Evolutionary conservation across 192 early-diverging fungal species (phyloP).

Genomic region (Geranomyces michiganensis): DNA sequence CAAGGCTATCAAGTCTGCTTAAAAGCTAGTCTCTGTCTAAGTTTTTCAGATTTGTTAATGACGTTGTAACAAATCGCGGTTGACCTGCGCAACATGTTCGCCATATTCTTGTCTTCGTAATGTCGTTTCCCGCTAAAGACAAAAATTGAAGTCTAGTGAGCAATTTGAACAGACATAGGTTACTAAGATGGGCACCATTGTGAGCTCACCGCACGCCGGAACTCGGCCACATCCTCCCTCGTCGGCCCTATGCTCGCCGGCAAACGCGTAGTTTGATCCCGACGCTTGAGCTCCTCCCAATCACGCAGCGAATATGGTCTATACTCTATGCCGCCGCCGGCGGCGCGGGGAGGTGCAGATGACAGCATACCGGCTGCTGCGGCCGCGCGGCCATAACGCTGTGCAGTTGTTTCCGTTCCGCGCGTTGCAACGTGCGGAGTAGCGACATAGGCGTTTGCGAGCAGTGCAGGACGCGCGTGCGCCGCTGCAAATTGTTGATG

Average conservation of each 20-base stretch:
- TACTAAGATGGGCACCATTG: background rate
- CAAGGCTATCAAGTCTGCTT: background rate
- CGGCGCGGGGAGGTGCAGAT: background rate
- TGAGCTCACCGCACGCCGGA: slow-evolving; percentile 10
- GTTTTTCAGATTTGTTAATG: too few species aligned
- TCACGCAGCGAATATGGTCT: slow-evolving; percentile 15
- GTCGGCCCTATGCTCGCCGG: background rate
- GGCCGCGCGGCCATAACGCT: slow-evolving; percentile 2
- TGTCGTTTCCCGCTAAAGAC: background rate
- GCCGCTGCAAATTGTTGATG: background rate
- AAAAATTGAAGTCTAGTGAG: background rate
- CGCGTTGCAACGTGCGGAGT: background rate
- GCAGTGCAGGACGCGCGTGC: background rate
- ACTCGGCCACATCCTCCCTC: slow-evolving; percentile 14
- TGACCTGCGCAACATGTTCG: background rate
- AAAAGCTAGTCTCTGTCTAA: background rate
- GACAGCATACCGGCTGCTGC: background rate
- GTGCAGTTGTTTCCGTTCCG: background rate
- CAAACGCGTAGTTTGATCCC: background rate
- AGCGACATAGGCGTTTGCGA: slow-evolving; percentile 8
- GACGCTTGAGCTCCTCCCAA: slow-evolving; percentile 9
- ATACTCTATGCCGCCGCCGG: background rate
- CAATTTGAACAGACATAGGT: background rate
- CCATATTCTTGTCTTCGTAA: background rate
- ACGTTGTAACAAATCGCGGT: background rate